phyloP scores from a whole-genome alignment of 148 eudicot genomes.

The Chenopodium album region DNA sequence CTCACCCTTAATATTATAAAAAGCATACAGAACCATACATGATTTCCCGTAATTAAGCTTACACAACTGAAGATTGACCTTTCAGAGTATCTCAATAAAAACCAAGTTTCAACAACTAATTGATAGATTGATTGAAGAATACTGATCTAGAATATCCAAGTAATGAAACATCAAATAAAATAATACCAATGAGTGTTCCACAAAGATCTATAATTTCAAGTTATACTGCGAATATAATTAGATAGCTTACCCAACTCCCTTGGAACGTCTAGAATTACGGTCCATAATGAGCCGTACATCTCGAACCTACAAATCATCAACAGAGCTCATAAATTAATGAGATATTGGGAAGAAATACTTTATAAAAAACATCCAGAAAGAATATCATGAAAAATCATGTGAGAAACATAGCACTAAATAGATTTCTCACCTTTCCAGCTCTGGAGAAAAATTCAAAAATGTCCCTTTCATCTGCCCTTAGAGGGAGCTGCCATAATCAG shows the following conservation, averaged over 20 bases:
- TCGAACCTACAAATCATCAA: slow-evolving; percentile 55
- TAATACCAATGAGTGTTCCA: not conserved
- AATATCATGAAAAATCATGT: not conserved
- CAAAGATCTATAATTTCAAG: slow-evolving; percentile 1
- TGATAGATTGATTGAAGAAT: not conserved
- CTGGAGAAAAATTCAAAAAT: slow-evolving; percentile 84
- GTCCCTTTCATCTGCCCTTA: slow-evolving; percentile 90
- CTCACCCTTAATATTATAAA: no score
- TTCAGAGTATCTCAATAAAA: not conserved
- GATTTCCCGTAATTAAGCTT: not conserved
- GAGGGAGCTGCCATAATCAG: slow-evolving; percentile 51
- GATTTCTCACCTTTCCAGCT: slow-evolving; percentile 73
- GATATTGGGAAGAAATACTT: not conserved
- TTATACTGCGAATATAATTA: not conserved
- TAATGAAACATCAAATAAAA: not conserved
- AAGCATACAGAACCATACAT: no score
- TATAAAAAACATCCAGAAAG: not conserved
- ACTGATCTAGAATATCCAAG: not conserved
- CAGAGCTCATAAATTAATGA: not conserved
- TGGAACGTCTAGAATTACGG: slow-evolving; percentile 80
- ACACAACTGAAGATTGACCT: not conserved
- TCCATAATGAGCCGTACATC: slow-evolving; percentile 93
- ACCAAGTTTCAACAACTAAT: not conserved
- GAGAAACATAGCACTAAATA: not conserved
- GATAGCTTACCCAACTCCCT: slow-evolving; percentile 80